Conservation (phyloP, 345 rosid genomes). For the Gossypium australe region DNA sequence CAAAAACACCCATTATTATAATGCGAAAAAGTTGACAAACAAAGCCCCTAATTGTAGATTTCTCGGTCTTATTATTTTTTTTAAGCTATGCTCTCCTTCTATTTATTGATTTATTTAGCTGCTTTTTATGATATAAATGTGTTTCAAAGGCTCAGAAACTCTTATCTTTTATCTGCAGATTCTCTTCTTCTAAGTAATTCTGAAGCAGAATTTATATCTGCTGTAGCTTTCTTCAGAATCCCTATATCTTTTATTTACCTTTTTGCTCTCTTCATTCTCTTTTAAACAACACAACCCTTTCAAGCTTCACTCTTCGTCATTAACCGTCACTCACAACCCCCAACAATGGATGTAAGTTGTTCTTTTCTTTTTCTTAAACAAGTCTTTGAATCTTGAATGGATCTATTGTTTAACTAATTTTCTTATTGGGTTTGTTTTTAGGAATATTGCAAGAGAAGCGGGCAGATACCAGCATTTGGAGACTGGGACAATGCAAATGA, state of each 20-base stretch:
- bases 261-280: background rate
- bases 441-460: conserved; percentile 50
- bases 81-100: background rate
- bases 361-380: background rate
- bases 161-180: conserved; percentile 22
- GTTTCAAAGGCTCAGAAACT: conserved; percentile 13
- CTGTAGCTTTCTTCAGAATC: conserved; percentile 16
- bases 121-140: background rate
- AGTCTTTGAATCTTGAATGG: background rate
- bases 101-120: background rate
- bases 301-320: background rate
- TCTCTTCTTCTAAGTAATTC: conserved; percentile 20
- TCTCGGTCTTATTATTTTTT: background rate
- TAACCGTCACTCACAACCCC: background rate
- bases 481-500: conserved; percentile 85
- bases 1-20: background rate
- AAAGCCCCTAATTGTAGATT: background rate
- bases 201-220: conserved; percentile 18
- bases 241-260: background rate
- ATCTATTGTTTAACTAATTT: conserved; percentile 6
- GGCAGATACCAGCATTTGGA: conserved; percentile 88
- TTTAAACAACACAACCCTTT: background rate
- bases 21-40: background rate
- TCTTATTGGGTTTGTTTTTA: background rate
- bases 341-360: conserved; percentile 20